Conservation (phyloP, 1,284 basidiomycete genomes). For the Tetrapyrgos nigripes region DNA sequence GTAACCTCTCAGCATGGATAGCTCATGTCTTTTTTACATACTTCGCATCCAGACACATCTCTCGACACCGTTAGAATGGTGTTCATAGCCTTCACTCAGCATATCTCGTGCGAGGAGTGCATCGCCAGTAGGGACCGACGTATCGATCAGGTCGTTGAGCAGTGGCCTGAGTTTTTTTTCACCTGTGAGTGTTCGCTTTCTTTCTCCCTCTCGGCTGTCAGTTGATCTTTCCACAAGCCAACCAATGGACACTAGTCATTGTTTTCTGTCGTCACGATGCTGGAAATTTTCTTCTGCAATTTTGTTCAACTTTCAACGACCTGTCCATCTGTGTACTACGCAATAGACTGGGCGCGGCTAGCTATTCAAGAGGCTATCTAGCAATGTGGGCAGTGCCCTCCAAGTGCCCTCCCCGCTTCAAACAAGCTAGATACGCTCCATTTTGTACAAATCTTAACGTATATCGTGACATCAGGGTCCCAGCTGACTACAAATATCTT, state of each 20-base stretch:
- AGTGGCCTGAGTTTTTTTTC: not conserved
- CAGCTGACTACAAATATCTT: no score
- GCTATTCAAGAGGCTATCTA: no score
- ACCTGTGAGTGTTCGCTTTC: not conserved
- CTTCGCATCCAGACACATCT: not conserved
- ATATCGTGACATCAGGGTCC: no score
- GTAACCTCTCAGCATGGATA: not conserved
- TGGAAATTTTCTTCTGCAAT: no score
- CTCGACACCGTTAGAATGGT: not conserved
- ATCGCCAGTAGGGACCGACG: not conserved
- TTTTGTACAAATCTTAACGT: no score
- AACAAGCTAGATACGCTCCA: no score
- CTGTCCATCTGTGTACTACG: no score
- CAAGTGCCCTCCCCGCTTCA: no score
- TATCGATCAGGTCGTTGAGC: not conserved
- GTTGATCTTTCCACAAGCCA: not conserved
- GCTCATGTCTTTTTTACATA: not conserved
- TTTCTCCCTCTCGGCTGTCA: not conserved
- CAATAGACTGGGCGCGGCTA: no score
- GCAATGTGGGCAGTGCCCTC: no score
- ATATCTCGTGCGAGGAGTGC: not conserved
- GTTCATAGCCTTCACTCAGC: not conserved
- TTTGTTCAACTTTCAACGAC: no score
- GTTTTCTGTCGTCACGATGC: no score
- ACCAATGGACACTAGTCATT: not conserved